Base-by-base conservation (phyloP, 345 rosid species). In the Sonneratia caseolaris region DNA sequence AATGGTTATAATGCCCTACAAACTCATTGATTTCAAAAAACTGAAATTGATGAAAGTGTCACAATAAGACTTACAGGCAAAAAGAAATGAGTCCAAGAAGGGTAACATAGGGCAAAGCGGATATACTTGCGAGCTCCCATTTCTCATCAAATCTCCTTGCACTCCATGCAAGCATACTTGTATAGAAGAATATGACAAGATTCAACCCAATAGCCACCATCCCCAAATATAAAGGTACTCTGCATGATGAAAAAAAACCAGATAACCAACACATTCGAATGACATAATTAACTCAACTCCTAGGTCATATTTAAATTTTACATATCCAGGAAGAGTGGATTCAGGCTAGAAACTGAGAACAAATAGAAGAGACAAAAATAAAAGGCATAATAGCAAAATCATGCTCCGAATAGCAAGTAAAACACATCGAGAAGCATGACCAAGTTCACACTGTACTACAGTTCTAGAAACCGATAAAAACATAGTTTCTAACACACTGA, bases 171-270 rank as follows among this genome's bases (percentile, higher is more conserved):
- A 88, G 70, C 87, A 90, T 71, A 36, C 92, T 88, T 56, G 91
- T 87, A 79, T 88, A 94, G 66, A 94, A 37, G 88, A 94, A 85
- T 78, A 94, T 81, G 78, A 83, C 70, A 49, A 82, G 45, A 77
- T 91, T 89, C 82, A 94, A 77, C 12, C 75, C 86, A 72, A 86
- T 84, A 70, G 90, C 93, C 13, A 82, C 70, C 87, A 89, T 77
- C 73, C 98, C 98, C 45, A 91, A 74, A 75, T 84, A 91, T 42
- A 94, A 83, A 45, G 98, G 96, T 85, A 85, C 79, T 86, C 98
- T 94, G 89, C 79, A 83, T 74, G 72, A 64, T 32, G 32, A 57
- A 47, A 71, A 66, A 45, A 75, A n/a, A 69, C 68, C 6, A 66
- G 75, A 66, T 57, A 37, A 74, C 35, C 57, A 74, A 70, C 59